Evolutionary conservation across 257 asterid genomes (phyloP), one percentile per base, ranked within the genome.

Genomic region (Asclepias syriaca): DNA sequence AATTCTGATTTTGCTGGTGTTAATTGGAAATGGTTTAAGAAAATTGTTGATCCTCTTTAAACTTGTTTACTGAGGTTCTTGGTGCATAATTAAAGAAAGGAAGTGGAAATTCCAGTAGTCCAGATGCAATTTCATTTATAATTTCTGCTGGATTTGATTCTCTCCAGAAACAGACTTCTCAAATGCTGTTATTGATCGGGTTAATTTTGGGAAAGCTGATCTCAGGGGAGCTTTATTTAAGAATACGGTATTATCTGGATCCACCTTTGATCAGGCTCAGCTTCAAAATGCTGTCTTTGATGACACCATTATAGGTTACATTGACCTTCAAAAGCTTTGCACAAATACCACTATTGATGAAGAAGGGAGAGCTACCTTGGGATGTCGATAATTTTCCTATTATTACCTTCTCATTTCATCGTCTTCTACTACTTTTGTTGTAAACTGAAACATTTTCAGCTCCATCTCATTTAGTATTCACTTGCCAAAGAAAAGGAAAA

Each of bases 131-230:
- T 34, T 22, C 67, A 34, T 61, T 61, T 61, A 48, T 61, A 13
- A 32, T 61, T 61, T 2, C 39, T 34, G 39, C 55, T 32, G 15
- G 22, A 37, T 22, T 68, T 16, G 49, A 5, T 68, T 12, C 15
- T 13, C 46, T 85, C 78, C 90, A 91, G 98, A 97, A 55, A 81
- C 95, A 19, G 77, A 94, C 82, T 94, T 94, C 81, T 59, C 98
- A 1, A 94, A 94, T 82, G 99, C 98, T n/a, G 97, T 94, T 59
- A 51, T 91, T 22, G 99, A 94, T 84, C 86, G 99, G 65, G 99
- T 94, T 74, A 86, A 84, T 81, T 91, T 91, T 54, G 95, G 64
- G 68, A 94, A 89, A 75, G 97, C 97, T 2, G 78, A 91, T 73
- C 93, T 94, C 19, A 75, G 78, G 57, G 97, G 99, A 75, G 97